Conservation (phyloP, 768 basidiomycete genomes). For the Kockovaella imperatae region DNA sequence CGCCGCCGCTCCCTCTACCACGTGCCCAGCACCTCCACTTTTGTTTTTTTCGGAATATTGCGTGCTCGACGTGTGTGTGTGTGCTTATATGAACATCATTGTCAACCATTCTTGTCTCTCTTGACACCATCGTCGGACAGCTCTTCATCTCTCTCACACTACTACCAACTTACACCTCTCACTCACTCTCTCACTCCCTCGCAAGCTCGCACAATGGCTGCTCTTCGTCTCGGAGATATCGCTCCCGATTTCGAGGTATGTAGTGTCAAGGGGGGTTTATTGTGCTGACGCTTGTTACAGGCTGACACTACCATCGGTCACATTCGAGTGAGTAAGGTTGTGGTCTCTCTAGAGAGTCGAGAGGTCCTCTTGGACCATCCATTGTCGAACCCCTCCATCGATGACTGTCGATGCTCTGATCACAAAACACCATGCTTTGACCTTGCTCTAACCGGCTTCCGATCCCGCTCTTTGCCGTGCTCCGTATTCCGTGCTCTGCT, state of each 20-base stretch:
- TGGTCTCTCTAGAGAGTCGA: background rate
- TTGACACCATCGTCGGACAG: no score
- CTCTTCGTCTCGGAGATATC: slow-evolving; percentile 48
- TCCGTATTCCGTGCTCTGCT: background rate
- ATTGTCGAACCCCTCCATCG: background rate
- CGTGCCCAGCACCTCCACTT: no score
- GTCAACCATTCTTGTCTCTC: no score
- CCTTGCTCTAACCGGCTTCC: no score
- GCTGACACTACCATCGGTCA: slow-evolving; percentile 78
- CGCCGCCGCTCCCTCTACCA: no score
- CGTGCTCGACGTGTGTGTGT: no score
- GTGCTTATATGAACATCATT: no score
- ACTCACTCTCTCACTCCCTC: slow-evolving; percentile 34
- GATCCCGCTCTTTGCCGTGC: no score
- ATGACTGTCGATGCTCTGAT: background rate
- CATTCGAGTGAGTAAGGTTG: slow-evolving; percentile 58
- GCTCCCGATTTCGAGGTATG: slow-evolving; percentile 68
- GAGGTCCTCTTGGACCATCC: background rate
- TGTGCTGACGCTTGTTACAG: slow-evolving; percentile 38
- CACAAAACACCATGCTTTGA: no score
- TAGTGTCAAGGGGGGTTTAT: background rate
- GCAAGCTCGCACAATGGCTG: slow-evolving; percentile 39
- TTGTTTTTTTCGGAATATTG: no score
- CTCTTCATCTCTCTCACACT: background rate
- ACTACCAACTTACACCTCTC: slow-evolving; percentile 4